Conservation (phyloP, 1,139 yeast genomes). For the Debaryomyces udenii region DNA sequence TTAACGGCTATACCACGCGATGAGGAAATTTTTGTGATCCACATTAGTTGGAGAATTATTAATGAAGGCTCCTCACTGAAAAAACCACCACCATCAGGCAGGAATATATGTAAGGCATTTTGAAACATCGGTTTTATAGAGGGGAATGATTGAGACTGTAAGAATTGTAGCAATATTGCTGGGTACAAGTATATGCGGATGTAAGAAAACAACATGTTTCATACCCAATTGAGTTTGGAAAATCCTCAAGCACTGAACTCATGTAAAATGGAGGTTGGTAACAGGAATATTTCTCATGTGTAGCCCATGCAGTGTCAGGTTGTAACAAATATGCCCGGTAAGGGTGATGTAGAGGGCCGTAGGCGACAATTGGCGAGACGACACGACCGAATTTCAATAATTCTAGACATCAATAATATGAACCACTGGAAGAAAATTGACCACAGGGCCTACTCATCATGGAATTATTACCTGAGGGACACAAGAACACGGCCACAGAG, state of each 20-base stretch:
- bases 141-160: background rate
- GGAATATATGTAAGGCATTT: background rate
- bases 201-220: no score
- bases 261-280: no score
- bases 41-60: background rate
- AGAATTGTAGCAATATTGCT: background rate
- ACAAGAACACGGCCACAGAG: conserved; percentile 64
- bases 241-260: no score
- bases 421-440: no score
- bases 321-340: no score
- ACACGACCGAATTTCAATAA: conserved; percentile 3
- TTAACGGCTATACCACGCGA: conserved; percentile 9
- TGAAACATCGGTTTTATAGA: background rate
- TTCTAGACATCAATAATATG: background rate
- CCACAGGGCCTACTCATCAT: conserved; percentile 21
- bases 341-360: no score
- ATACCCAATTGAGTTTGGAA: no score
- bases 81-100: no score
- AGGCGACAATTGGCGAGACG: no score
- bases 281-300: no score
- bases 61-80: background rate
- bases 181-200: no score
- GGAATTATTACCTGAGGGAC: conserved; percentile 68
- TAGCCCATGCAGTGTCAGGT: no score
- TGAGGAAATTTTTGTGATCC: conserved; percentile 1